These are phyloP conservation scores for Hemileccinum impolitum DNA, from an alignment of 768 basidiomycete genomes.

Conservation along the genomic window DNA sequence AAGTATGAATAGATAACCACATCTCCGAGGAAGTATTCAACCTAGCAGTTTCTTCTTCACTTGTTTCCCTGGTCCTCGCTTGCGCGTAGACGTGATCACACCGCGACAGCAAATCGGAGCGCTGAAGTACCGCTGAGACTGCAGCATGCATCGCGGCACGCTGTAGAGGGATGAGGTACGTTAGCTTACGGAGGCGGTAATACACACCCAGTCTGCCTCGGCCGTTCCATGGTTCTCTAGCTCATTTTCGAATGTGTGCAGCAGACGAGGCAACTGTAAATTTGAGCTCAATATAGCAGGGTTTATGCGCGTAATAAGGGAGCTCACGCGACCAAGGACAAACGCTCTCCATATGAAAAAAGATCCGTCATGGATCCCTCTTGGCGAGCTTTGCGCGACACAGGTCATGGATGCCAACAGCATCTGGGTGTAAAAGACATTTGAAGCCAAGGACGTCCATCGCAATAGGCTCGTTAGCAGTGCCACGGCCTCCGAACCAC, in stretches of 20 bases:
- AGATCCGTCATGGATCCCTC: conserved; percentile 28
- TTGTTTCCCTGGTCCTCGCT: conserved; percentile 20
- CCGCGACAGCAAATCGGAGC: conserved; percentile 51
- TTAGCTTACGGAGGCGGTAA: background rate
- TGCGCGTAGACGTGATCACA: conserved; percentile 48
- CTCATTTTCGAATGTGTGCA: conserved; percentile 52
- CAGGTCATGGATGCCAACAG: conserved; percentile 61
- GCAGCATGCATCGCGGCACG: conserved; percentile 47
- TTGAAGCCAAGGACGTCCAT: conserved; percentile 61
- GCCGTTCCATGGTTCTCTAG: conserved; percentile 46
- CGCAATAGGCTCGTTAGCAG: conserved; percentile 54
- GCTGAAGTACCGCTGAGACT: conserved; percentile 45
- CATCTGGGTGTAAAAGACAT: conserved; percentile 65
- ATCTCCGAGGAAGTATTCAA: conserved; percentile 4
- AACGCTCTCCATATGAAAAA: conserved; percentile 65
- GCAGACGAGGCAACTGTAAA: conserved; percentile 56
- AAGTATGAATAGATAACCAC: conserved; percentile 8
- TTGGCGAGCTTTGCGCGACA: conserved; percentile 49
- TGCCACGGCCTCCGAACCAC: conserved; percentile 47
- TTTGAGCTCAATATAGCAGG: conserved; percentile 1
- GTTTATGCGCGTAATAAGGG: background rate
- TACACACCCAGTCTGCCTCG: conserved; percentile 58
- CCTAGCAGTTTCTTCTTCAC: conserved; percentile 23
- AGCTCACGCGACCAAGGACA: conserved; percentile 64
- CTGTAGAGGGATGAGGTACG: conserved; percentile 21